Base-by-base conservation (phyloP, 2,329 filamentous ascomycete genomes). In the Metarhizium rileyi region DNA sequence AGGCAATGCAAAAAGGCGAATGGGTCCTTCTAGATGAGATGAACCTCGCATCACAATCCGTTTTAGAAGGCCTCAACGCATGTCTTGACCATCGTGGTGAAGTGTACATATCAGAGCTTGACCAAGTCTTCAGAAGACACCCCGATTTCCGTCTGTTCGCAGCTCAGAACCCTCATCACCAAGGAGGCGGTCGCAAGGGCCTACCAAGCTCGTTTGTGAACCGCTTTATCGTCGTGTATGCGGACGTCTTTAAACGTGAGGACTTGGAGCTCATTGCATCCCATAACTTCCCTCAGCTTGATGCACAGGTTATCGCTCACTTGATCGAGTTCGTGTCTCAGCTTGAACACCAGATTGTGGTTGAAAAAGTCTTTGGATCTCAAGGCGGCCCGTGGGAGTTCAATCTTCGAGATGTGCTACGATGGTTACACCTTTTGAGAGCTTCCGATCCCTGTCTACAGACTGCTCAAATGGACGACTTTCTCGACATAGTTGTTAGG, bases 21-120 rank as follows among this genome's bases (percentile, higher is more conserved):
- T 98, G 93, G 93, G 93, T 98, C 10, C 73, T 98, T 26, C 76
- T 98, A 0, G 93, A 98, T 61, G 93, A 98, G 71, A 98, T 98
- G 93, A 98, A 98, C 60, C 71, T 98, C 55, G 93, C 94, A 1
- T 97, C 91, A 0, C 93, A 98, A 64, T 95, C 91, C 4, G 90
- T 98, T 2, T 78, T 98, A 1, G 93, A 98, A 70, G 94, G 93
- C 54, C 73, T 98, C 28, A 98, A 98, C 58, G 91, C 93, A 22
- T 97, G 93, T 70, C 77, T 98, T 27, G 93, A 98, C 66, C 94
- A 98, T 65, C 83, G 94, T 66, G 91, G 93, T 51, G 88, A 96
- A 65, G 88, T 95, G 0, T 98, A 96, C 62, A 83, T 98, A 52
- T 89, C 93, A 1, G 94, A 98, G 63, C 77, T 98, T 12, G 91